A percentile compares a stretch with the other conserved stretches of the same genome.
These are phyloP conservation scores for Sugiyamaella castrensis DNA, from an alignment of 1,139 yeast genomes.

Conservation along the genomic window DNA sequence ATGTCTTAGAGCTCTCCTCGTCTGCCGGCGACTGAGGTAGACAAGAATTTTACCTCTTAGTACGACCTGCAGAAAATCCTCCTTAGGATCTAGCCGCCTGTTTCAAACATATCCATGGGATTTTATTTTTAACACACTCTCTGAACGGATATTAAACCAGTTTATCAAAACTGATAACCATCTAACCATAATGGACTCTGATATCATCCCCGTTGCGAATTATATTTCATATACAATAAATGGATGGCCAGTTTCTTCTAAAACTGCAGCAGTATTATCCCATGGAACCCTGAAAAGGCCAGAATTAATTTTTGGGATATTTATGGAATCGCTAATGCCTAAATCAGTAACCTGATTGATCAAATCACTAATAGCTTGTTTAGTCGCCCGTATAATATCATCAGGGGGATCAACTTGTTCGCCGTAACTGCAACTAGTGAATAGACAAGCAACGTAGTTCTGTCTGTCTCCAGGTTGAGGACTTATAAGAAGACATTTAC, in stretches of 20 bases:
- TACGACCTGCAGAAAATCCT: no score
- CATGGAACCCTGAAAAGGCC: constrained; percentile 81
- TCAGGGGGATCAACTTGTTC: constrained; percentile 42
- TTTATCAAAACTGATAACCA: no score
- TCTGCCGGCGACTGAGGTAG: no score
- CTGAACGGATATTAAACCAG: no score
- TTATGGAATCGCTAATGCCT: constrained; percentile 1
- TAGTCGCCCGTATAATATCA: constrained; percentile 50
- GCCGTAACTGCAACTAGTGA: constrained; percentile 52
- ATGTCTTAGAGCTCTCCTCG: not conserved
- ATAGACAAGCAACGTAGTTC: constrained; percentile 56
- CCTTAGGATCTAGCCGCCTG: no score
- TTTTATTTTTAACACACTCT: no score
- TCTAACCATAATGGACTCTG: no score
- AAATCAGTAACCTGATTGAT: constrained; percentile 37
- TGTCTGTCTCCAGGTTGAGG: constrained; percentile 38
- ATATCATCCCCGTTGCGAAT: no score
- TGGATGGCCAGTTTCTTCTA: constrained; percentile 38
- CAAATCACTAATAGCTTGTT: constrained; percentile 48
- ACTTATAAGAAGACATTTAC: constrained; percentile 51
- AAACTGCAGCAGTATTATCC: constrained; percentile 57
- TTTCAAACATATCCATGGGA: no score
- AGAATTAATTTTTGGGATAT: constrained; percentile 75
- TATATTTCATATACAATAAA: constrained; percentile 45
- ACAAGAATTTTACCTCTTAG: no score